Conservation (phyloP, 1,139 yeast species). For the Yamadazyma atmosphaerica region DNA sequence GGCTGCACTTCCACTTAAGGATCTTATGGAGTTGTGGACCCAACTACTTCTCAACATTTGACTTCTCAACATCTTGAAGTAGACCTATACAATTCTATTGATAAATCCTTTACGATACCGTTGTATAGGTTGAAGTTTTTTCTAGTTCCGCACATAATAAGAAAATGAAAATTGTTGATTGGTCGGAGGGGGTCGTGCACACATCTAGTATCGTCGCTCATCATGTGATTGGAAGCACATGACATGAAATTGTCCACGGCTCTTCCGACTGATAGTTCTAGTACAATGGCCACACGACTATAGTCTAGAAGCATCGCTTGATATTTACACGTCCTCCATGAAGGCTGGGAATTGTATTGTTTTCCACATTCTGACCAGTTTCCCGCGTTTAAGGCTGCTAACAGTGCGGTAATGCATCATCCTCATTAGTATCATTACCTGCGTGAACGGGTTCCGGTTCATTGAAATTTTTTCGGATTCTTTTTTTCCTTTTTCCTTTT, state of each 20-base stretch:
- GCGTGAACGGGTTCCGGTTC: background rate
- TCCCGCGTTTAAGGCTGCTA: too few relatives aligned
- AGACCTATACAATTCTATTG: background rate
- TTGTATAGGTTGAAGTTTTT: conserved; percentile 5
- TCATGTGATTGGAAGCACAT: background rate
- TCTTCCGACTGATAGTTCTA: too few relatives aligned
- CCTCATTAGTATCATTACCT: background rate
- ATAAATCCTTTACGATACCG: background rate
- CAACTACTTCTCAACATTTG: background rate
- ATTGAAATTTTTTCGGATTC: background rate
- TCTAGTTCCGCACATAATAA: conserved; percentile 8
- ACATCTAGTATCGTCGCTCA: too few relatives aligned
- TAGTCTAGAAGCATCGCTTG: background rate
- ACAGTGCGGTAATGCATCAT: too few relatives aligned
- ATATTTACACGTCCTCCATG: background rate
- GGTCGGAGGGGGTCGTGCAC: conserved; percentile 10
- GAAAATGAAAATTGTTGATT: conserved; percentile 16
- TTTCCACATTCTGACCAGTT: too few relatives aligned
- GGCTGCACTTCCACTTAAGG: conserved; percentile 5
- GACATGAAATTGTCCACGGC: too few relatives aligned
- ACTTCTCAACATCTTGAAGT: conserved; percentile 2
- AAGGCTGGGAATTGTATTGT: background rate
- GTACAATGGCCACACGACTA: background rate
- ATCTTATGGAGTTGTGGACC: conserved; percentile 7
- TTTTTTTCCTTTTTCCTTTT: background rate